Conservation (phyloP, 2,329 filamentous ascomycete species). For the Colletotrichum chrysophilum region DNA sequence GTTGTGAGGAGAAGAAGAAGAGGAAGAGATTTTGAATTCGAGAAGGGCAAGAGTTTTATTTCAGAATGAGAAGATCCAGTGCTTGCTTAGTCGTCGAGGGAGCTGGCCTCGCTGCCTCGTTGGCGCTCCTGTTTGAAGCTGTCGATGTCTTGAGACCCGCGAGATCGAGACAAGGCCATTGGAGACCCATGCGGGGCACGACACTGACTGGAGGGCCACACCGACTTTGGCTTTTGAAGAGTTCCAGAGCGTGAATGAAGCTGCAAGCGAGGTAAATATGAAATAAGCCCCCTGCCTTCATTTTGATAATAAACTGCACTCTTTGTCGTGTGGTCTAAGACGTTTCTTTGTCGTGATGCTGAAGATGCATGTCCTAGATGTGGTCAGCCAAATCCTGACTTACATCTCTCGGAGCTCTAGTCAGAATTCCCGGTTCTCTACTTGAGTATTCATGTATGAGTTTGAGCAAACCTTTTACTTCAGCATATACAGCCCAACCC, state of each 20-base stretch:
- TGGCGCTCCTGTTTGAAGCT: not conserved
- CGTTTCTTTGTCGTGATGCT: not conserved
- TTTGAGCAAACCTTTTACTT: not conserved
- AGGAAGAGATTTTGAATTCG: not conserved
- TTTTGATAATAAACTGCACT: not conserved
- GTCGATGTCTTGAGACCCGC: not conserved
- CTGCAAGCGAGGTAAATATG: not conserved
- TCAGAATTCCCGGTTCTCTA: not conserved
- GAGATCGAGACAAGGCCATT: not conserved
- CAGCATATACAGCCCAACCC: rapidly evolving
- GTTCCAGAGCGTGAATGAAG: not conserved
- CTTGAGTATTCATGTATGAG: not conserved
- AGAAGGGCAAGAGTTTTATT: not conserved
- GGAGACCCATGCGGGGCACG: not conserved
- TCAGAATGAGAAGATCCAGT: not conserved
- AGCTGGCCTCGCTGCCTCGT: not conserved
- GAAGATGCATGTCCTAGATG: not conserved
- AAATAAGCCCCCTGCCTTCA: not conserved
- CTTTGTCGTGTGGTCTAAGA: not conserved
- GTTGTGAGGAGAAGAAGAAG: not conserved
- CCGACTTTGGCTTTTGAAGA: too few relatives aligned
- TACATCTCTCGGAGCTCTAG: not conserved
- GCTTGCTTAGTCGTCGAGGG: not conserved
- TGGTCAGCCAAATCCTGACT: not conserved
- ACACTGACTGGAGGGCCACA: not conserved